These are phyloP conservation scores for Hypoxylon rickii DNA, from an alignment of 495 filamentous ascomycete genomes.

Conservation along the genomic window DNA sequence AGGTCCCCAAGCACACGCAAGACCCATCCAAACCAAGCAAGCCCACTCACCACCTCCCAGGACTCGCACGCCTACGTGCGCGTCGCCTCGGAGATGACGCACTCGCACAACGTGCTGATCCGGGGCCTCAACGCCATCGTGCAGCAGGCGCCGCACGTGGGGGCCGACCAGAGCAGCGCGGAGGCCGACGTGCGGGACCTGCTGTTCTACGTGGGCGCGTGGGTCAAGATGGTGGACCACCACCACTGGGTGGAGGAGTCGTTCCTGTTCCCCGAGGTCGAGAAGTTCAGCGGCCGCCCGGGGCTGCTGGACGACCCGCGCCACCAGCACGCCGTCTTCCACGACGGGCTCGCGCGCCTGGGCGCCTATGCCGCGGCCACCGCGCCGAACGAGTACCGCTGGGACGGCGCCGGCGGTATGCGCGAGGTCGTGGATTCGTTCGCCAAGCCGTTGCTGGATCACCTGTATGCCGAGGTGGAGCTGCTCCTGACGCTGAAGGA, in stretches of 20 bases:
- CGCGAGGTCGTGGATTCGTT: slow-evolving; percentile 20
- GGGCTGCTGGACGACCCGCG: slow-evolving; percentile 15
- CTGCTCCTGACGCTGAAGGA: slow-evolving; percentile 2
- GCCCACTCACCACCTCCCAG: neutral
- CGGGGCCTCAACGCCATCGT: slow-evolving; percentile 38
- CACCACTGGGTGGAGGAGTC: slow-evolving; percentile 21
- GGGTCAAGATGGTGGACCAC: slow-evolving; percentile 18
- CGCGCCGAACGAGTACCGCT: slow-evolving; percentile 11
- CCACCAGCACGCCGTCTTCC: slow-evolving; percentile 19
- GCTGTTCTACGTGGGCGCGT: slow-evolving; percentile 6
- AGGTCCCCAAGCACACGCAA: neutral
- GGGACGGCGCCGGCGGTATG: slow-evolving; percentile 11
- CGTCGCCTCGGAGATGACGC: slow-evolving; percentile 32
- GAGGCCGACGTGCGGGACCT: slow-evolving; percentile 13
- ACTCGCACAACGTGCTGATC: slow-evolving; percentile 37
- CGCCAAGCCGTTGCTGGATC: slow-evolving; percentile 9
- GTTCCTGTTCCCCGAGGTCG: slow-evolving; percentile 17
- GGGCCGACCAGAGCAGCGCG: neutral
- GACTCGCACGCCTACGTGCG: slow-evolving; percentile 13
- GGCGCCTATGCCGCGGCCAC: slow-evolving; percentile 2
- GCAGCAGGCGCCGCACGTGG: slow-evolving; percentile 28
- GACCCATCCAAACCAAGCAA: neutral
- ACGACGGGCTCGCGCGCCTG: slow-evolving; percentile 13
- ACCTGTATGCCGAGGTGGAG: slow-evolving; percentile 22
- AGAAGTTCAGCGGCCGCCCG: slow-evolving; percentile 15